Evolutionary conservation across 768 basidiomycete species (phyloP).

Genomic region (Rickenella mellea): DNA sequence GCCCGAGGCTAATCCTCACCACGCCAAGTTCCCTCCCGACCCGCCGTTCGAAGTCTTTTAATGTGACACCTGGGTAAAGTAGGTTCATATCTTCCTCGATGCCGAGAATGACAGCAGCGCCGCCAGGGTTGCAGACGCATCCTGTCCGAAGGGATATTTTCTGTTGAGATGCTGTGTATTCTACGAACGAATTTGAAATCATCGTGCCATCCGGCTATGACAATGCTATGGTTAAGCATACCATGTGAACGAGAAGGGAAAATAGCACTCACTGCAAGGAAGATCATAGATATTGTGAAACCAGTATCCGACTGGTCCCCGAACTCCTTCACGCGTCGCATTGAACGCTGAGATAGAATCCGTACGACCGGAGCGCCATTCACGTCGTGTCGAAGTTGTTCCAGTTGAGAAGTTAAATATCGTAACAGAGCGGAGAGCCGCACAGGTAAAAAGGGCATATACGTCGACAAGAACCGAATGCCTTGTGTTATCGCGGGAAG

Average conservation of each 20-base stretch:
- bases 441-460: constrained; percentile 70
- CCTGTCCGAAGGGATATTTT: constrained; percentile 74
- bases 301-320: constrained; percentile 62
- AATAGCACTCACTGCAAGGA: constrained; percentile 44
- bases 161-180: constrained; percentile 52
- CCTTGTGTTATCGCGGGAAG: constrained; percentile 74
- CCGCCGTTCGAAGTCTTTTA: constrained; percentile 48
- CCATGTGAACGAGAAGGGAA: background rate
- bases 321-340: constrained; percentile 39
- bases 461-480: constrained; percentile 65
- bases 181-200: constrained; percentile 66
- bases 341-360: constrained; percentile 57
- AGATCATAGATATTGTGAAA: constrained; percentile 52
- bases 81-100: constrained; percentile 55
- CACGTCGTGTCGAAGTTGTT: constrained; percentile 49
- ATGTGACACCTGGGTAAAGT: constrained; percentile 49
- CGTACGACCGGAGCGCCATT: constrained; percentile 52
- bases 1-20: constrained; percentile 67
- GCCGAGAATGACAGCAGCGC: constrained; percentile 61
- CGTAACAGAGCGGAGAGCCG: constrained; percentile 63
- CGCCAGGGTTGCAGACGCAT: constrained; percentile 86
- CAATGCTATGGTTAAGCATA: constrained; percentile 1
- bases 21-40: constrained; percentile 68
- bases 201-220: constrained; percentile 54
- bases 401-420: constrained; percentile 48